Percentiles rank a stretch among this genome's conserved stretches.
Evolutionary conservation across 495 filamentous ascomycete species (phyloP).

Genomic region (Elasticomyces elasticus): DNA sequence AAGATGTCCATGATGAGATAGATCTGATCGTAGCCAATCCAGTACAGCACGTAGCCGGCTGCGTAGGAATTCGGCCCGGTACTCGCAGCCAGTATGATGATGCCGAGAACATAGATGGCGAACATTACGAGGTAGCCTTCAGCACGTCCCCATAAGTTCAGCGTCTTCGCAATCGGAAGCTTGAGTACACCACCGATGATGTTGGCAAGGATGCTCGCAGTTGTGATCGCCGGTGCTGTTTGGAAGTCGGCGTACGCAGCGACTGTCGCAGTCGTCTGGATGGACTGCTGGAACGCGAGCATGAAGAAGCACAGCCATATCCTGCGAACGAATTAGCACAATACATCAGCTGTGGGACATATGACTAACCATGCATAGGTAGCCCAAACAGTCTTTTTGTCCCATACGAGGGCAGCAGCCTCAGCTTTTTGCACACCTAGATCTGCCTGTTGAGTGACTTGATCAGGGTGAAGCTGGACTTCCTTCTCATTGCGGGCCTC

Average conservation of each 20-base stretch:
- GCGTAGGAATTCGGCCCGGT: slow-evolving; percentile 54
- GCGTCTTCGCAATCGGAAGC: slow-evolving; percentile 56
- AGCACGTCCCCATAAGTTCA: slow-evolving; percentile 55
- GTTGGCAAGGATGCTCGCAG: slow-evolving; percentile 3
- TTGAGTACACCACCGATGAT: slow-evolving; percentile 35
- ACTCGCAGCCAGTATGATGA: slow-evolving; percentile 44
- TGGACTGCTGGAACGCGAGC: slow-evolving; percentile 6
- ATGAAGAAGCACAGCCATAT: slow-evolving; percentile 16
- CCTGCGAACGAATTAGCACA: background rate
- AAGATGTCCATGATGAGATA: slow-evolving; percentile 59
- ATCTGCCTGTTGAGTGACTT: background rate
- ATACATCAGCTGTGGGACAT: background rate
- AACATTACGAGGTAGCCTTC: slow-evolving; percentile 52
- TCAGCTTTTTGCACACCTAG: slow-evolving; percentile 9
- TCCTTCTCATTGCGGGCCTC: slow-evolving; percentile 3
- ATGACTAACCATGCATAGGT: slow-evolving; percentile 6
- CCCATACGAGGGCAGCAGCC: slow-evolving; percentile 8
- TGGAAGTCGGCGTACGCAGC: slow-evolving; percentile 3
- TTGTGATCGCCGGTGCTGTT: slow-evolving; percentile 2
- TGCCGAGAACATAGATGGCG: slow-evolving; percentile 43
- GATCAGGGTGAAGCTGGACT: background rate
- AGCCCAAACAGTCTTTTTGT: background rate
- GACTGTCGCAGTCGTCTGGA: slow-evolving; percentile 1
- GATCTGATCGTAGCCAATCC: slow-evolving; percentile 52
- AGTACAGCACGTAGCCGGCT: slow-evolving; percentile 57